Evolutionary conservation across 805 yeast species (phyloP), one percentile per base, ranked within the genome.

Genomic region (Yarrowia sp.): DNA sequence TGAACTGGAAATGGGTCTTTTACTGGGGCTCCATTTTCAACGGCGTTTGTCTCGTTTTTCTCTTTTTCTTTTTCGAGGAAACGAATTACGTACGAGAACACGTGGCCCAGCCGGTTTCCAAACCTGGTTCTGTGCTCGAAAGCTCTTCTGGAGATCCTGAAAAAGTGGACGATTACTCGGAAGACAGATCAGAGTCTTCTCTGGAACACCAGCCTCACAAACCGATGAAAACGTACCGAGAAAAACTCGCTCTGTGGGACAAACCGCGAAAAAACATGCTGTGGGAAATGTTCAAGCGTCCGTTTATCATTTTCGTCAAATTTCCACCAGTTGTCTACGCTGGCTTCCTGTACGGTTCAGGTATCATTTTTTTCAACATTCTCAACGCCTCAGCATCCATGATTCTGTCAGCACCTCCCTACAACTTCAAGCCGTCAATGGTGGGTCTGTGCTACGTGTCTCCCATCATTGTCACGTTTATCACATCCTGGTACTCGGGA

Each of bases 1-100:
- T 21, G 51, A 28, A 36, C 44, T 66, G 67, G 67, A 28, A 65
- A 24, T 66, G 67, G 67, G 59, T 54, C 19, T 43, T 59, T 10
- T 66, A 46, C 35, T 66, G 65, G 65, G 38, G 62, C 33, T 24
- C 49, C 28, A 66, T 66, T 9, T 49, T 66, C 65, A 44, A 46
- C 43, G 67, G 67, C 9, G 67, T 40, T 22, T 40, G 49, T 26
- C 35, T 66, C 10, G 58, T 54, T 6, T 46, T 46, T 17, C 65
- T 35, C 26, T 44, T 66, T 10, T 65, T 66, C 35, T 43, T 46
- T 43, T 24, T 64, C 10, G 67, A 66, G 17, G 67, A 66, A 41
- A 54, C 67, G 6, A 38, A 65, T 43, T 66, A 64, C 36, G 54
- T 30, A 14, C 49, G 67, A 64, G 43, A 54, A 54, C 54, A 48